Base-by-base conservation (phyloP, 176 grass and related monocot species). In the Tillandsia leiboldiana region DNA sequence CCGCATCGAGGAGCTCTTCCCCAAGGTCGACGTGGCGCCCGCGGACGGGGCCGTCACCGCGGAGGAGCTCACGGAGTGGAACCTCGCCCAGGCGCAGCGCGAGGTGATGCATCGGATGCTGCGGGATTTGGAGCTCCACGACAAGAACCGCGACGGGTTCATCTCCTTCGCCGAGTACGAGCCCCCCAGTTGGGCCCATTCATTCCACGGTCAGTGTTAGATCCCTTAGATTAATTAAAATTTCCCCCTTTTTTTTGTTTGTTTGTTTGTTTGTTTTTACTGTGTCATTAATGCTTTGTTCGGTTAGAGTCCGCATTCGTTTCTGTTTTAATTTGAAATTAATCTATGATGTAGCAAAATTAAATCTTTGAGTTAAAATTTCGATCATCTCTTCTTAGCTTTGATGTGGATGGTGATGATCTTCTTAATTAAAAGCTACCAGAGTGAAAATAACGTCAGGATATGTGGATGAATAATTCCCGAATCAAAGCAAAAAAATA, bases 121-220 rank as follows among this genome's bases (percentile, higher is more conserved):
- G 53, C 72, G 89, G 80, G 87, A 99, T 54, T 81, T 99, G 77
- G 87, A 93, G 42, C 81, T 99, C 52, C 89, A 99, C 68, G 94
- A 99, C 79, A 88, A 80, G 70, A 78, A 93, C 51, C 84, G 80
- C 72, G 89, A 90, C 51, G 89, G 94, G 22, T 84, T 80, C 57
- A 27, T 99, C 42, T 86, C 86, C 49, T 84, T 88, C 71, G 64
- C 73, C 24, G 94, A 99, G 84, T 99, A 93, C 66, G 80, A 92
- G 80, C 67, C 79, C 42, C 89, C 94, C 13, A 90, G 84, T 61
- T 93, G 89, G 89, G 79, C 89, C n/a, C 85, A 76, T 77, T 86
- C 83, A 51, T 87, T 92, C 54, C 80, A 97, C 54, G 86, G 93
- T 97, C 76, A 24, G 83, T 42, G 33, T 59, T 59, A 7, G 54